phyloP scores from a whole-genome alignment of 441 rosid genomes.

The Eutrema salsugineum region DNA sequence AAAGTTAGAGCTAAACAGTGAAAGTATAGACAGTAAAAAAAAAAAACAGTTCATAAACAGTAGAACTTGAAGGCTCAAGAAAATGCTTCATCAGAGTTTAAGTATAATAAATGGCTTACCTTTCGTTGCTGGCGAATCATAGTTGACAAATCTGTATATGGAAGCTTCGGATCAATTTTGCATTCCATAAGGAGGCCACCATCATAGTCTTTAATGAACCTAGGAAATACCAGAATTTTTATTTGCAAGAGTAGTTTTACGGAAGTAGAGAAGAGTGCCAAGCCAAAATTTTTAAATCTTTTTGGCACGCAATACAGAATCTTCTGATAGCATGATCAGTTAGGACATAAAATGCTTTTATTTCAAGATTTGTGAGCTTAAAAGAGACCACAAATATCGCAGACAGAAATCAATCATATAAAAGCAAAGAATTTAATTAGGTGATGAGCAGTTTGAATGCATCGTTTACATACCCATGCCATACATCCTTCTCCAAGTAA shows the following conservation, averaged over 20 bases:
- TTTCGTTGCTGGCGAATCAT: conserved; percentile 94
- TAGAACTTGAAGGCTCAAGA: background rate
- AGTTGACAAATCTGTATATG: conserved; percentile 86
- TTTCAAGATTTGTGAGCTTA: background rate
- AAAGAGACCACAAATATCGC: background rate
- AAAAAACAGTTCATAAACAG: background rate
- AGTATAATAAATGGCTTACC: conserved; percentile 36
- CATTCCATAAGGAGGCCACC: conserved; percentile 99
- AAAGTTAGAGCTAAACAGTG: background rate
- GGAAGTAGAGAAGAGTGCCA: background rate
- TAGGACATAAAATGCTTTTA: background rate
- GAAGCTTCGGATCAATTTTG: conserved; percentile 97
- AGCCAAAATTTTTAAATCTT: background rate
- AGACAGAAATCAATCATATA: conserved; percentile 4
- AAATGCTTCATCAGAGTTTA: background rate
- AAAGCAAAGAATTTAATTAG: background rate
- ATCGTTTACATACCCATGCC: conserved; percentile 88
- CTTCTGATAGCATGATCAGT: conserved; percentile 1
- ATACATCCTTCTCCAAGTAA: conserved; percentile 91
- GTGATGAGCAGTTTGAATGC: conserved; percentile 5
- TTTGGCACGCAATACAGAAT: background rate
- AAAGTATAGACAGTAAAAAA: background rate
- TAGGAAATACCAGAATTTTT: conserved; percentile 26
- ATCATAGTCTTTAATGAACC: conserved; percentile 97
- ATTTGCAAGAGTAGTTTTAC: conserved; percentile 4